phyloP scores from a whole-genome alignment of 2,329 filamentous ascomycete genomes.

The Sclerotinia trifoliorum region DNA sequence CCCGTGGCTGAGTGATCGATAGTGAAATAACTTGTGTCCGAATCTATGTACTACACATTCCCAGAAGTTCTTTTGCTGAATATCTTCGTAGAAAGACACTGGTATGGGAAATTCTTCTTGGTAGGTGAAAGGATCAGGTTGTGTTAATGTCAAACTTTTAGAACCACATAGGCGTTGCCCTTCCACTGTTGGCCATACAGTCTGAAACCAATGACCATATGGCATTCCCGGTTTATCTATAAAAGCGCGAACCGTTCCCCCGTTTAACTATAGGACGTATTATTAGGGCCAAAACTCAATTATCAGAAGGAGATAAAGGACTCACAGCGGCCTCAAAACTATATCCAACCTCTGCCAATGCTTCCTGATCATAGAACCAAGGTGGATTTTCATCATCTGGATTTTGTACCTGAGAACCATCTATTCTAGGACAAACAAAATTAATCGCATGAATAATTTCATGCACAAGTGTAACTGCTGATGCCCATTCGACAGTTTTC shows the following conservation, averaged over 20 bases:
- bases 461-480: conserved; percentile 26
- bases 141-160: conserved; percentile 11
- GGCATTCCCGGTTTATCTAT: conserved; percentile 12
- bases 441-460: conserved; percentile 27
- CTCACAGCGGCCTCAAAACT: conserved; percentile 29
- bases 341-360: conserved; percentile 28
- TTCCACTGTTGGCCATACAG: conserved; percentile 21
- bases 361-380: conserved; percentile 26
- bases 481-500: conserved; percentile 20
- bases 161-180: background rate
- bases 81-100: conserved; percentile 28
- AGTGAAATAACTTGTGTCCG: conserved; percentile 26
- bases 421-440: background rate
- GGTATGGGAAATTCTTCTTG: conserved; percentile 27
- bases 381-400: conserved; percentile 17
- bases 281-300: background rate
- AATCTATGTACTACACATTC: conserved; percentile 22
- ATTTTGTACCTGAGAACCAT: background rate
- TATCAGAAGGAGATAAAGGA: background rate
- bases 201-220: conserved; percentile 26
- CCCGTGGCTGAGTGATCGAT: conserved; percentile 21
- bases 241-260: background rate
- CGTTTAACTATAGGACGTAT: background rate
- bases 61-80: conserved; percentile 33
- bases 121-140: conserved; percentile 16